Base-by-base conservation (phyloP, 352 stramenopile species). In the Plasmopara muralis region DNA sequence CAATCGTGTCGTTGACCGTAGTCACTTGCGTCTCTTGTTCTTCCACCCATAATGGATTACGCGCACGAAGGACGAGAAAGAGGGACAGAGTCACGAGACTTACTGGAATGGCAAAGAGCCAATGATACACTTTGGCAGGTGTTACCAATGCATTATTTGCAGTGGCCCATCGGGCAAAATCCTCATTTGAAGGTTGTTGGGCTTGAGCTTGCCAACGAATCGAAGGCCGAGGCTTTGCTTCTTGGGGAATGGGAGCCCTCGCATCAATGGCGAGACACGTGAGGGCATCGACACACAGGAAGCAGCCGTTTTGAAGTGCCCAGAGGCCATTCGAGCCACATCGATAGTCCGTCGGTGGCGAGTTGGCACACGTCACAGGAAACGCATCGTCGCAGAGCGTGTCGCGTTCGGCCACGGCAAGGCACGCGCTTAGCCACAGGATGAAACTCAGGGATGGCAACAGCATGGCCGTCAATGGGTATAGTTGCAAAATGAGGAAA, bases 241-340 rank as follows among this genome's bases (percentile, higher is more conserved):
- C 16, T 42, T 34, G 16, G 39, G 48, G 20, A 16, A 56, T 6
- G 3, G 20, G n/a, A 1, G 40, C 9, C 0, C 37, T 18, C 1
- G 48, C 34, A 1, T 35, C 53, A n/a, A 62, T 35, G 33, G 33
- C 20, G 2, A 42, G 2, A 55, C 72, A 85, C 9, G 65, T 73
- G 0, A 14, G 15, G 0, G 39, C 28, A 29, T 82, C 55, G 13
- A 88, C 73, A 39, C 74, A 86, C 4, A 54, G 39, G 39, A 66
- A 80, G 59, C 77, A 89, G n/a, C 78, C 74, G 13, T 43, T 9
- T 14, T 66, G 70, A 0, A 79, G 30, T 13, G 78, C 75, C 33
- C 81, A 55, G 25, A 87, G 43, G 33, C 65, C 43, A 10, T 51
- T 37, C 0, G 16, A 15, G 0, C 45, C 53, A 41, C 72, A 82